These are phyloP conservation scores for Papiliotrema fonsecae DNA, from an alignment of 1,284 basidiomycete species.

Conservation along the genomic window DNA sequence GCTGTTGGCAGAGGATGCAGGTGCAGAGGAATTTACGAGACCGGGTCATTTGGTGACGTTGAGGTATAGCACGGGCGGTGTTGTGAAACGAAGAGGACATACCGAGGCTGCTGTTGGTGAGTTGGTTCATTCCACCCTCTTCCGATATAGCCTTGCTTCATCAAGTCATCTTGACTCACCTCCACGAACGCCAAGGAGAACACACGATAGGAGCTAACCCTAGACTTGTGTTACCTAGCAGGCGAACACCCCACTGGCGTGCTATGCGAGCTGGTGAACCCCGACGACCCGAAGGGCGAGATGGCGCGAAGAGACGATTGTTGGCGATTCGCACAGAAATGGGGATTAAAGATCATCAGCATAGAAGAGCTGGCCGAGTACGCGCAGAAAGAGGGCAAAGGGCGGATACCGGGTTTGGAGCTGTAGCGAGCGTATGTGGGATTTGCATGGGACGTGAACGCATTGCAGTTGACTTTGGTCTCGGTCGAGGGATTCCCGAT, in stretches of 20 bases:
- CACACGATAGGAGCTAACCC: background rate
- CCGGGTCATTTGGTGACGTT: constrained; percentile 96
- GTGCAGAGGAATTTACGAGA: constrained; percentile 69
- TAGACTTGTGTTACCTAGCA: constrained; percentile 78
- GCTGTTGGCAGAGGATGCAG: constrained; percentile 60
- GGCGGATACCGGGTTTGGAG: constrained; percentile 3
- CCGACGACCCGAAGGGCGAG: constrained; percentile 73
- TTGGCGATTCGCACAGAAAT: constrained; percentile 81
- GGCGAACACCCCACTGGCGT: constrained; percentile 74
- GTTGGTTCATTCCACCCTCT: constrained; percentile 19
- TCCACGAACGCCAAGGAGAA: no score
- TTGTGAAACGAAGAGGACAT: constrained; percentile 80
- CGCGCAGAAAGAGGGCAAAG: constrained; percentile 28
- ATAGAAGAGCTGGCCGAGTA: constrained; percentile 63
- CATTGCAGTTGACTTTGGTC: no score
- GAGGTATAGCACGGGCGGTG: constrained; percentile 78
- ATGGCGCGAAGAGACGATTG: constrained; percentile 97
- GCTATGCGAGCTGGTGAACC: constrained; percentile 93
- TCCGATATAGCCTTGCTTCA: no score
- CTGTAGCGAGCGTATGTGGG: no score
- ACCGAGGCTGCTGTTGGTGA: constrained; percentile 78
- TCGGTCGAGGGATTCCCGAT: no score
- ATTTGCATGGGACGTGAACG: no score
- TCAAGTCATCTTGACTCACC: no score
- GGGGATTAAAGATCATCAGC: constrained; percentile 89